Evolutionary conservation across 1,284 basidiomycete species (phyloP), one percentile per base, ranked within the genome.

Genomic region (Mrakiaceae sp.): DNA sequence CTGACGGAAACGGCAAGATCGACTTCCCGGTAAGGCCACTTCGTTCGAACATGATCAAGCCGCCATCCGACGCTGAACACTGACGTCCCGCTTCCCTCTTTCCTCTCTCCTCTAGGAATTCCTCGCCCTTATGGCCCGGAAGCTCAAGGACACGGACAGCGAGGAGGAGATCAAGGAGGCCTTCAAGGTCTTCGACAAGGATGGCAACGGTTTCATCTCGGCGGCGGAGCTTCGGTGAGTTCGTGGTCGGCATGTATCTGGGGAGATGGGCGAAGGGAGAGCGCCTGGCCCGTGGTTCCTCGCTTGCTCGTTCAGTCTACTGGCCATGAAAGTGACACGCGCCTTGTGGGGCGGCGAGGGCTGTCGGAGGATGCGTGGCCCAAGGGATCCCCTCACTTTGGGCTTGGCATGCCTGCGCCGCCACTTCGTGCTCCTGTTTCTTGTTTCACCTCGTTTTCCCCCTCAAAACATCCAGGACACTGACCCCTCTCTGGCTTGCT

Each of bases 101-200:
- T 43, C 59, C 11, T 27, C 11, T 43, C n/a, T 16, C 60, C 58
- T 61, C 68, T 68, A 7, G 40, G 10, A 52, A 7, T 92, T 94
- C 80, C 79, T 95, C 70, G 90, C 88, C 68, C 40, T 97, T 86
- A 96, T 97, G 93, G 89, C 90, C 60, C 85, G 91, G 74, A 92
- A 92, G 81, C 93, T 95, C 87, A 86, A 87, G 76, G 89, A 95
- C 76, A 90, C 90, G 27, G 93, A 95, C 75, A 86, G 79, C 62
- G 83, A 84, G 74, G 82, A 84, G 73, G 83, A 84, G 76, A 83
- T 84, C 77, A 79, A 80, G 70, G 82, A 84, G 75, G 83, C 83
- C 43, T 84, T 84, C 80, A 83, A 83, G 77, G 82, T 83, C 60
- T 84, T 84, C 70, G 83, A 84, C 76, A 84, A 84, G 78, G 82